These are phyloP conservation scores for Botrytis pseudocinerea DNA, from an alignment of 2,329 filamentous ascomycete species.

Conservation along the genomic window DNA sequence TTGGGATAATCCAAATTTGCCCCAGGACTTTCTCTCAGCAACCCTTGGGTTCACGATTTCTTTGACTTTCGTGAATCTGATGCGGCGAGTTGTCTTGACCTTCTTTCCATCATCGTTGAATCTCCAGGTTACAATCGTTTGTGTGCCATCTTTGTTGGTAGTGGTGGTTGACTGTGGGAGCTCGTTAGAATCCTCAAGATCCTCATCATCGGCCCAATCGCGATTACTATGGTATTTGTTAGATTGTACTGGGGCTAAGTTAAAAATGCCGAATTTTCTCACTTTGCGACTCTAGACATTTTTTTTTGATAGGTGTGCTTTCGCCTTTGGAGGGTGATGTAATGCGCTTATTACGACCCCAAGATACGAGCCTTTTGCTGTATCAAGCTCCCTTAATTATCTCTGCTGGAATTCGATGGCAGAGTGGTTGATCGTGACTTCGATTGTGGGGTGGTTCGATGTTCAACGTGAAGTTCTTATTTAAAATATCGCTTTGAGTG, in stretches of 20 bases:
- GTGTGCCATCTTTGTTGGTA: conserved; percentile 97
- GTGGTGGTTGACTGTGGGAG: conserved; percentile 87
- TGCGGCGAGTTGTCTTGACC: conserved; percentile 94
- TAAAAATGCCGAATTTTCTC: conserved; percentile 34
- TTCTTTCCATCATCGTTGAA: conserved; percentile 93
- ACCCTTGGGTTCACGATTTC: conserved; percentile 96
- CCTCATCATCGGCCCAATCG: conserved; percentile 93
- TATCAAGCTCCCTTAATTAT: conserved; percentile 7
- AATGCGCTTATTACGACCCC: neutral
- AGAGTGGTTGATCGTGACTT: conserved; percentile 19
- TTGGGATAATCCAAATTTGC: conserved; percentile 88
- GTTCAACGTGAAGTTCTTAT: conserved; percentile 20
- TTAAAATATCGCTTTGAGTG: conserved; percentile 26
- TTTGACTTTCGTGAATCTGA: conserved; percentile 87
- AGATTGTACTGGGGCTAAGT: conserved; percentile 24
- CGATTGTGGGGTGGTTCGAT: conserved; percentile 21
- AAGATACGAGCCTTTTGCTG: conserved; percentile 8
- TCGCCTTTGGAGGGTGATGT: conserved; percentile 19
- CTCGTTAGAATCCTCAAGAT: conserved; percentile 64
- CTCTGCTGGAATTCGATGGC: conserved; percentile 15
- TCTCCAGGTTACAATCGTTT: conserved; percentile 87
- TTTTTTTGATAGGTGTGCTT: conserved; percentile 6
- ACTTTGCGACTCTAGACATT: conserved; percentile 51
- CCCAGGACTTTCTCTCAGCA: conserved; percentile 88
- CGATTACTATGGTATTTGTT: conserved; percentile 34